phyloP scores from a whole-genome alignment of 768 basidiomycete species.

The Mycena albidolilacea region DNA sequence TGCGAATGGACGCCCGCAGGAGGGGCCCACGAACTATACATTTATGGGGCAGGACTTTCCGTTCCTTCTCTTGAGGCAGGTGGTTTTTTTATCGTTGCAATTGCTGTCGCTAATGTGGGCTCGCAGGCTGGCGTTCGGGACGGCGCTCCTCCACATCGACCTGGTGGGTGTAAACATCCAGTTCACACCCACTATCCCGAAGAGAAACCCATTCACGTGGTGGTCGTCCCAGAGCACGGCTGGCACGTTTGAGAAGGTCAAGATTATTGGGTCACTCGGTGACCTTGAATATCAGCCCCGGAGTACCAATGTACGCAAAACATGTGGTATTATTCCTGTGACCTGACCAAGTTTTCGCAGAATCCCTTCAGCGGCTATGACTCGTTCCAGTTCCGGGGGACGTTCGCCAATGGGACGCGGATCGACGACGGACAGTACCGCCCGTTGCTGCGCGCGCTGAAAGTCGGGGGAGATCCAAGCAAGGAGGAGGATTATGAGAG shows the following conservation, averaged over 20 bases:
- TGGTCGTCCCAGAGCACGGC: constrained; percentile 22
- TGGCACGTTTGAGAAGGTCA: constrained; percentile 43
- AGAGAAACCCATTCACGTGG: constrained; percentile 27
- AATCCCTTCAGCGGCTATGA: constrained; percentile 39
- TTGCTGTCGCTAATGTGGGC: constrained; percentile 36
- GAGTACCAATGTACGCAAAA: constrained; percentile 24
- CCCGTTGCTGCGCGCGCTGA: constrained; percentile 34
- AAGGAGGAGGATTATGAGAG: constrained; percentile 42
- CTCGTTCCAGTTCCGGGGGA: constrained; percentile 1
- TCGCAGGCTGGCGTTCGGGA: constrained; percentile 47
- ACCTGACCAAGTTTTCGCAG: not conserved
- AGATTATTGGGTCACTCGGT: constrained; percentile 35
- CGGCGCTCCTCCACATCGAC: constrained; percentile 48
- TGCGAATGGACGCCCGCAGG: constrained; percentile 47
- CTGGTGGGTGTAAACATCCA: constrained; percentile 49
- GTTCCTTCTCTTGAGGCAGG: constrained; percentile 41
- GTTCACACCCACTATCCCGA: constrained; percentile 41
- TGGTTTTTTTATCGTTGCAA: not conserved
- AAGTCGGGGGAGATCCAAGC: constrained; percentile 34
- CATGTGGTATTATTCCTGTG: not conserved
- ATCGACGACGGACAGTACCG: constrained; percentile 41
- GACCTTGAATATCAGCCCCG: constrained; percentile 36
- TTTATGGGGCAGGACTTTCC: constrained; percentile 50
- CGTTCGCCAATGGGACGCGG: constrained; percentile 37
- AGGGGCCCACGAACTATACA: constrained; percentile 50